A percentile compares a stretch with the other conserved stretches of the same genome.
These are phyloP conservation scores for Smallanthus sonchifolius DNA, from an alignment of 129 eudicot genomes.

Conservation along the genomic window DNA sequence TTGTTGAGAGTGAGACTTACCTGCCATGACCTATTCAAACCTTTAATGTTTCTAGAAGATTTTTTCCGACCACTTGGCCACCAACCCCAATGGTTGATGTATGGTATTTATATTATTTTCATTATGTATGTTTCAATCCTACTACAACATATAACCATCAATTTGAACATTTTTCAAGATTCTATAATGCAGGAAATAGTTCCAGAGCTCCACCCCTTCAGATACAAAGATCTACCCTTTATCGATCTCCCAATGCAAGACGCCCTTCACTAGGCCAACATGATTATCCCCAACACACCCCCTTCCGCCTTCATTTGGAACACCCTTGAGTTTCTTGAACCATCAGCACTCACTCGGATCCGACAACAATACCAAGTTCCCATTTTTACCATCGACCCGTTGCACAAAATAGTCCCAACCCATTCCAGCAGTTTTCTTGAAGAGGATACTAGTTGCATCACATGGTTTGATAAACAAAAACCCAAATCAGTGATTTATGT, in stretches of 20 bases:
- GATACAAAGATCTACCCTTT: slow-evolving; percentile 46
- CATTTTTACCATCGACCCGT: slow-evolving; percentile 44
- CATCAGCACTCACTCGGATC: slow-evolving; percentile 21
- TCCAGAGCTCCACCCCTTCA: slow-evolving; percentile 36
- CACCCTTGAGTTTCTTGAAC: slow-evolving; percentile 40
- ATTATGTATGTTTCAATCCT: too few relatives aligned
- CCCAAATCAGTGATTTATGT: slow-evolving; percentile 43
- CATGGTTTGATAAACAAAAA: slow-evolving; percentile 51
- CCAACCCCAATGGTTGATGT: too few relatives aligned
- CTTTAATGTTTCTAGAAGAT: too few relatives aligned
- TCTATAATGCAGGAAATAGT: slow-evolving; percentile 28
- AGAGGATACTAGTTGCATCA: slow-evolving; percentile 35
- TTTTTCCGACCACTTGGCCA: too few relatives aligned
- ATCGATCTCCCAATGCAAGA: not conserved
- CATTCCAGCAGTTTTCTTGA: slow-evolving; percentile 33
- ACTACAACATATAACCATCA: too few relatives aligned
- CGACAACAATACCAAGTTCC: slow-evolving; percentile 32
- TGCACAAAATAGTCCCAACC: slow-evolving; percentile 34
- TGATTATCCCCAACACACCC: slow-evolving; percentile 17
- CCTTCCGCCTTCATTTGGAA: slow-evolving; percentile 51
- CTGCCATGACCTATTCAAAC: too few relatives aligned
- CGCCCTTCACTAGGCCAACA: not conserved
- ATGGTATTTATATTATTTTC: too few relatives aligned
- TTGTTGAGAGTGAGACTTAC: too few relatives aligned
- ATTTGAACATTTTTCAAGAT: slow-evolving; percentile 18